Percentiles rank a stretch among this genome's conserved stretches.
phyloP scores from a whole-genome alignment of 2,329 filamentous ascomycete genomes.

The Neonectria hederae region DNA sequence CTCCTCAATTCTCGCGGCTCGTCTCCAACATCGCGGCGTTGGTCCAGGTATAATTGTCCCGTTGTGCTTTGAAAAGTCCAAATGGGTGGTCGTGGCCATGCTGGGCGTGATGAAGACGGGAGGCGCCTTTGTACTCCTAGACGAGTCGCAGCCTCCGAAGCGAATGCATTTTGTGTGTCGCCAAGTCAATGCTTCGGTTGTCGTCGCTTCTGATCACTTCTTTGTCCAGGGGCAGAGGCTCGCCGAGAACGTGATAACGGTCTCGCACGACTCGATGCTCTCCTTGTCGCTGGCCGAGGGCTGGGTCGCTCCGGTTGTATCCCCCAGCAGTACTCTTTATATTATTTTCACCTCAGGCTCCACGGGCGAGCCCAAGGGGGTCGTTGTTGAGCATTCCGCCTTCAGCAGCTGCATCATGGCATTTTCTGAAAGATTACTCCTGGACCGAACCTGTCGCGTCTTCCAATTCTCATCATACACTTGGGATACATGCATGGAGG shows the following conservation, averaged over 20 bases:
- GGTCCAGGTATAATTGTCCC: background rate
- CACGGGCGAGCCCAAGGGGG: background rate
- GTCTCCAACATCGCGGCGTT: background rate
- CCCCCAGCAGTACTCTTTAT: background rate
- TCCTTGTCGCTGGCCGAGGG: background rate
- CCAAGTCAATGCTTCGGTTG: background rate
- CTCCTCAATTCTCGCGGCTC: background rate
- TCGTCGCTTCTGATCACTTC: background rate
- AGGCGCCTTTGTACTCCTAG: background rate
- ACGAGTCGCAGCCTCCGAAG: background rate
- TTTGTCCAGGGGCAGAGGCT: background rate
- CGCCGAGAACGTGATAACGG: background rate
- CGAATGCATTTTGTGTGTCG: background rate
- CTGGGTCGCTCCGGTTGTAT: background rate
- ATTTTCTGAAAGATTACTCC: background rate
- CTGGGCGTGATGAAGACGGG: background rate
- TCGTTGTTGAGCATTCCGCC: background rate
- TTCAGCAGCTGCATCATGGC: background rate
- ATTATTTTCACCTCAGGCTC: background rate
- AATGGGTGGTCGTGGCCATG: background rate
- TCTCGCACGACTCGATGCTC: background rate
- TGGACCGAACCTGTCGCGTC: background rate
- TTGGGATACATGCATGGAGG: background rate
- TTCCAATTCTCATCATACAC: slow-evolving; percentile 1
- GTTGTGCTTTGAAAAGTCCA: background rate